These are phyloP conservation scores for Bryum argenteum DNA, from an alignment of 225 moss, liverwort and hornwort genomes.

Conservation along the genomic window DNA sequence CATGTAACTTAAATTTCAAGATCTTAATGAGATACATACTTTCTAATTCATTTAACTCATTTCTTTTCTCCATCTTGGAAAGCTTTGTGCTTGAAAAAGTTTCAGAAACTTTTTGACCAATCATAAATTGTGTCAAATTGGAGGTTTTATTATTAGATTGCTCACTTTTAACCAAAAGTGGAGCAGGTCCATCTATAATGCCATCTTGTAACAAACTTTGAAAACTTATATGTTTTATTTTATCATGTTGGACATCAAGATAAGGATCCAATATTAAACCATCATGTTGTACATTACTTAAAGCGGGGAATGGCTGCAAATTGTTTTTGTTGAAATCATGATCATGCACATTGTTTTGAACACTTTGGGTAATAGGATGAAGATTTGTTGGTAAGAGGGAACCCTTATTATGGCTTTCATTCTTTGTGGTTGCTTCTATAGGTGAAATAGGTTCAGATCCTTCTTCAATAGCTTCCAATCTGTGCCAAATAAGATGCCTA, in stretches of 20 bases:
- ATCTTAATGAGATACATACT: neutral
- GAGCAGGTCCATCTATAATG: neutral
- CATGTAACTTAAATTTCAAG: neutral
- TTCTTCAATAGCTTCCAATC: constrained; percentile 39
- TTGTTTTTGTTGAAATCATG: neutral
- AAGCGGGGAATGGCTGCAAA: neutral
- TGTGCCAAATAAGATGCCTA: neutral
- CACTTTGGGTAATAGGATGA: neutral
- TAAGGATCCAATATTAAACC: neutral
- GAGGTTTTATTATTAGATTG: neutral
- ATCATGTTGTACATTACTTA: neutral
- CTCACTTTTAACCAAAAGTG: neutral
- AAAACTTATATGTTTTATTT: neutral
- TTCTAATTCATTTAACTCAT: neutral
- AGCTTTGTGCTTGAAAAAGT: neutral
- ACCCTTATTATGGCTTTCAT: neutral
- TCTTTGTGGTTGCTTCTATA: neutral
- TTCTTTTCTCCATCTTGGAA: neutral
- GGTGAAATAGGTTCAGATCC: neutral
- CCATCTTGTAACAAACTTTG: constrained; percentile 13
- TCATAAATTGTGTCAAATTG: no score
- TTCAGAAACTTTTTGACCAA: no score
- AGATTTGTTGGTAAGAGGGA: neutral
- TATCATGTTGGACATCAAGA: neutral
- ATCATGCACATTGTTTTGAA: neutral